Evolutionary conservation across 1,284 basidiomycete genomes (phyloP), one percentile per base, ranked within the genome.

Genomic region (Ceratobasidium sp.): DNA sequence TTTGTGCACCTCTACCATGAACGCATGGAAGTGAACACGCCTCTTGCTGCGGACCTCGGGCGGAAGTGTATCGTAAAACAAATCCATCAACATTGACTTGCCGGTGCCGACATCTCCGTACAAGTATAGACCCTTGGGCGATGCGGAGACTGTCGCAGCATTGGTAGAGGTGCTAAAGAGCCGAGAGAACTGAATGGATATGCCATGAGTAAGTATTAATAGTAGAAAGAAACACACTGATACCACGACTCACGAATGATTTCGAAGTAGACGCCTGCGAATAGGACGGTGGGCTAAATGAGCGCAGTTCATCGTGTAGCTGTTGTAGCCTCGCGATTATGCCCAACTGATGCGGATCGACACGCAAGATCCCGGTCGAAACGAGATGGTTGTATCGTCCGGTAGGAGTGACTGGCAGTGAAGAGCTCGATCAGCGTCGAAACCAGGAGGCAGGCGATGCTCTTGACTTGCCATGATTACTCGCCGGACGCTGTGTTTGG

Each of bases 1-100:
- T 80, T 97, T 97, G 80, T 98, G 94, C 28, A 98, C 96, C 79
- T 99, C 97, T 76, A 98, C 91, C 98, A 99, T 99, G 85, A 99
- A 99, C 0, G 94, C 92, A 79, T 98, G 95, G 80, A 99, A 99
- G 82, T 99, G 97, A 21, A 98, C 94, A 44, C 97, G 87, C 47
- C 92, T 91, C 79, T 94, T 95, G 74, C 87, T 76, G 14, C 76
- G 63, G 44, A 77, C 86, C 52, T 82, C 88, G 0, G 85, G 78
- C 0, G 96, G 96, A 0, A 99, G 87, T 0, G 95, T 92, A 75
- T 92, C 90, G 84, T 95, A 95, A 82, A 99, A 98, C 21, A 99
- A 85, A 81, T 99, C 98, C 98, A 99, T 99, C 75, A 99, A 89
- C 96, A 99, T 98, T 0, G 94, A 94, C 86, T 95, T 95, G 28